Percentiles rank a stretch among this genome's conserved stretches.
Conservation (phyloP, 2,329 filamentous ascomycete species). For the Colletotrichum melonis region DNA sequence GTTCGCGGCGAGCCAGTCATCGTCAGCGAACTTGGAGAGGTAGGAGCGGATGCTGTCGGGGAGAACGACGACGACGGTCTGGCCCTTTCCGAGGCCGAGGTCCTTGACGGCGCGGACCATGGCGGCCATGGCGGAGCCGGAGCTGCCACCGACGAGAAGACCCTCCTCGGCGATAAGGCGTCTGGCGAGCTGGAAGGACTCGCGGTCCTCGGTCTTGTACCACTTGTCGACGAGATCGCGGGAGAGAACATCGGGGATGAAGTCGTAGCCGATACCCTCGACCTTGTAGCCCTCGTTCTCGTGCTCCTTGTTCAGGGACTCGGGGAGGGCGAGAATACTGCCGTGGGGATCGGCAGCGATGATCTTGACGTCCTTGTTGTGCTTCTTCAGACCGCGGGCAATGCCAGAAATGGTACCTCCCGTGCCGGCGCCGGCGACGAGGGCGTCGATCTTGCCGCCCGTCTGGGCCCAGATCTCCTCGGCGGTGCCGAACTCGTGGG, state of each 20-base stretch:
- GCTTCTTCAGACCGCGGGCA: slow-evolving; percentile 85
- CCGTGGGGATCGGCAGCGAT: slow-evolving; percentile 93
- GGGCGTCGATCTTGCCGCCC: slow-evolving; percentile 80
- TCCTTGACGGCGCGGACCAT: slow-evolving; percentile 83
- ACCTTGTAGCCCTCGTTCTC: slow-evolving; percentile 94
- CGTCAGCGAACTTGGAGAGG: slow-evolving; percentile 97
- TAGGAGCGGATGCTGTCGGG: slow-evolving; percentile 98
- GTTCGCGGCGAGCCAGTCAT: slow-evolving; percentile 98
- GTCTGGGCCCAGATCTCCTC: slow-evolving; percentile 98
- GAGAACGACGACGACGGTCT: slow-evolving; percentile 89
- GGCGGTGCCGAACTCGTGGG: slow-evolving; percentile 93
- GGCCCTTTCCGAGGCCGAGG: slow-evolving; percentile 80
- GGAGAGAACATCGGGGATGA: slow-evolving; percentile 93
- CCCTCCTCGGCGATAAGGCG: slow-evolving; percentile 94
- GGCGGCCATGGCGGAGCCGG: slow-evolving; percentile 90
- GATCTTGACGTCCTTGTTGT: slow-evolving; percentile 86
- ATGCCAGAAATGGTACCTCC: slow-evolving; percentile 95
- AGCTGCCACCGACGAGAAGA: slow-evolving; percentile 91
- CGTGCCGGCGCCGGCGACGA: slow-evolving; percentile 93
- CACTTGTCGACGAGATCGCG: slow-evolving; percentile 86
- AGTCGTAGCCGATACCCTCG: slow-evolving; percentile 98
- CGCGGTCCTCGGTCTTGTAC: slow-evolving; percentile 97
- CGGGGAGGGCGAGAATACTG: slow-evolving; percentile 88
- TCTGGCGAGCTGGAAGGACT: slow-evolving; percentile 91
- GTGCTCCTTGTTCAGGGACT: slow-evolving; percentile 81